Evolutionary conservation across 208 protist genomes (phyloP).

Genomic region (Wallacemonas sp.): DNA sequence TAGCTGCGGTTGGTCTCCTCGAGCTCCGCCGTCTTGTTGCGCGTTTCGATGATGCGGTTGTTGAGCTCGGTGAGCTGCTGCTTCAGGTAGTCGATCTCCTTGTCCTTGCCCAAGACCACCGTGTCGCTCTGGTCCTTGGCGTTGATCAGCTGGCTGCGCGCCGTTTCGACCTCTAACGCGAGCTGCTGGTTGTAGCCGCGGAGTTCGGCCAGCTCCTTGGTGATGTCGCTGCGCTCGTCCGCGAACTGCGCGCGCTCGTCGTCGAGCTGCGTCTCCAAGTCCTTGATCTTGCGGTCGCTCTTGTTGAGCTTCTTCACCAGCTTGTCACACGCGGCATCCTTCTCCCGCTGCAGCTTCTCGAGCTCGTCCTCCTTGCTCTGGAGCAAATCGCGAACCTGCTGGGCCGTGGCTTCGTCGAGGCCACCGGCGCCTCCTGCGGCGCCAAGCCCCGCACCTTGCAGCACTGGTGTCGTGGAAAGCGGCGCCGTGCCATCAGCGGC

Average conservation of each 20-base stretch:
- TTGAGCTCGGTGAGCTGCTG: slow-evolving; percentile 56
- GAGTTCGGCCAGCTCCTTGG: slow-evolving; percentile 64
- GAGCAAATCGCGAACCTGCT: slow-evolving; percentile 78
- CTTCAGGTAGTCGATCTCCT: slow-evolving; percentile 81
- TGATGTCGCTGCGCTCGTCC: slow-evolving; percentile 76
- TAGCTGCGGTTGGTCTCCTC: slow-evolving; percentile 83
- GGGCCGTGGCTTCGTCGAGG: slow-evolving; percentile 61
- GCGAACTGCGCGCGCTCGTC: slow-evolving; percentile 80
- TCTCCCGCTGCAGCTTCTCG: slow-evolving; percentile 69
- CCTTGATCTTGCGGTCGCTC: slow-evolving; percentile 71
- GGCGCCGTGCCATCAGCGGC: slow-evolving; percentile 5
- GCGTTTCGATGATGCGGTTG: slow-evolving; percentile 61
- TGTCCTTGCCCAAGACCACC: slow-evolving; percentile 65
- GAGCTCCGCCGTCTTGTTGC: slow-evolving; percentile 65
- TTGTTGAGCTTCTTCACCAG: slow-evolving; percentile 93
- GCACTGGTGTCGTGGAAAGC: slow-evolving; percentile 5
- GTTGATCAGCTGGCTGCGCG: slow-evolving; percentile 54
- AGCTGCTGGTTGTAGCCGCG: slow-evolving; percentile 84
- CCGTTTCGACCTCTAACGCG: slow-evolving; percentile 79
- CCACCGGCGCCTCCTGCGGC: slow-evolving; percentile 14
- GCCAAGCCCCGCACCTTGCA: not conserved
- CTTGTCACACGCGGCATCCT: slow-evolving; percentile 85
- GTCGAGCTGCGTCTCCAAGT: slow-evolving; percentile 71
- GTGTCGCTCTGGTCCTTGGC: slow-evolving; percentile 61
- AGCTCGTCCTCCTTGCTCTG: slow-evolving; percentile 87